These are phyloP conservation scores for Dendrobium huoshanense DNA, from an alignment of 106 monocot genomes.

Conservation along the genomic window DNA sequence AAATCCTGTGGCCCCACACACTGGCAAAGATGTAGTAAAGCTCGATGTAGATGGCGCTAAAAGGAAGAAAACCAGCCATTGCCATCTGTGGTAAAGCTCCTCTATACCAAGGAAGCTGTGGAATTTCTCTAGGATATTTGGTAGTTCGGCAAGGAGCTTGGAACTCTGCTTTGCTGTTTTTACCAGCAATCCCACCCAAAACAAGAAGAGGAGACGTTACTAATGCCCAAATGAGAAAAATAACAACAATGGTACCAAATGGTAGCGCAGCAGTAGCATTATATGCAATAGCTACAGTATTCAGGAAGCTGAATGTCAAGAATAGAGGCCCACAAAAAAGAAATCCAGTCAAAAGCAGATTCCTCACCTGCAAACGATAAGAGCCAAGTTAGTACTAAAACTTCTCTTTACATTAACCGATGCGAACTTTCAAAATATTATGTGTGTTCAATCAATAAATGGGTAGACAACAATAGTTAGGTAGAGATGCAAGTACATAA, in stretches of 20 bases:
- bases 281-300: conserved; percentile 55
- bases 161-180: conserved; percentile 49
- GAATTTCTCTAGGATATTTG: conserved; percentile 62
- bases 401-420: background rate
- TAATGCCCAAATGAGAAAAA: conserved; percentile 53
- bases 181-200: conserved; percentile 65
- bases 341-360: conserved; percentile 55
- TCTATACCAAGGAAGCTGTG: conserved; percentile 55
- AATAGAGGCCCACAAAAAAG: conserved; percentile 64
- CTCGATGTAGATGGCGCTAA: conserved; percentile 59
- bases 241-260: conserved; percentile 56
- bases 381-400: background rate
- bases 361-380: conserved; percentile 40
- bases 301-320: conserved; percentile 61
- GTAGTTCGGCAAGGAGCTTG: conserved; percentile 69
- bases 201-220: conserved; percentile 59
- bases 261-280: conserved; percentile 64
- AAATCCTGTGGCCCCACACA: conserved; percentile 68
- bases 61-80: conserved; percentile 65
- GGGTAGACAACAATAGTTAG: background rate
- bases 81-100: conserved; percentile 46
- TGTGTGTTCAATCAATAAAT: background rate
- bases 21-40: conserved; percentile 75
- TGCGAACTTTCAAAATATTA: background rate
- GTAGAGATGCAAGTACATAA: background rate